phyloP scores from a whole-genome alignment of 2,329 filamentous ascomycete genomes.

The Microcyclosporella mali region DNA sequence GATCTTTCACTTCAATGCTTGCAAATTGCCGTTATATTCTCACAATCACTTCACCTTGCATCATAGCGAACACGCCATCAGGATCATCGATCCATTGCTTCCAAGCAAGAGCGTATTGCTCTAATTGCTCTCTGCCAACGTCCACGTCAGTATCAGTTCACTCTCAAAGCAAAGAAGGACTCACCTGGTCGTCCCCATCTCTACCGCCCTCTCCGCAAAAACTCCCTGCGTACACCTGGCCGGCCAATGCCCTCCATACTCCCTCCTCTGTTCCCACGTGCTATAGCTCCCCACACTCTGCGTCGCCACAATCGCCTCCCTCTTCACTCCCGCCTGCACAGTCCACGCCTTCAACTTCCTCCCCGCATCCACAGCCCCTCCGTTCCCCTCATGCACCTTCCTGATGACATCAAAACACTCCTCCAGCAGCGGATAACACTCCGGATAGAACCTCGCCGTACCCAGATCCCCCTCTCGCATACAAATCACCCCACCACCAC shows the following conservation, averaged over 20 bases:
- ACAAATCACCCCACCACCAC: slow-evolving; percentile 11
- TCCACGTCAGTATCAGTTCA: not conserved
- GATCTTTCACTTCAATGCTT: too few relatives aligned
- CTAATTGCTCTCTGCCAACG: slow-evolving; percentile 6
- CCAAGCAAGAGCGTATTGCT: slow-evolving; percentile 19
- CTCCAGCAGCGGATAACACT: slow-evolving; percentile 8
- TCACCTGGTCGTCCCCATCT: slow-evolving; percentile 11
- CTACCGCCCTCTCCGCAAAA: slow-evolving; percentile 17
- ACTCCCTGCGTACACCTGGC: slow-evolving; percentile 17
- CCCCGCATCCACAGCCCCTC: slow-evolving; percentile 14
- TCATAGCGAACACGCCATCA: slow-evolving; percentile 16
- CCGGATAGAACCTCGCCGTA: slow-evolving; percentile 13
- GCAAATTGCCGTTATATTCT: slow-evolving; percentile 2
- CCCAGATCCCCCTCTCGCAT: slow-evolving; percentile 19
- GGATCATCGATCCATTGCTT: slow-evolving; percentile 17
- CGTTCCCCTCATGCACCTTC: slow-evolving; percentile 11
- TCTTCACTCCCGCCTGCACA: slow-evolving; percentile 7
- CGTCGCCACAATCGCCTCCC: slow-evolving; percentile 4
- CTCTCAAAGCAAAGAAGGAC: not conserved
- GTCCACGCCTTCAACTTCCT: slow-evolving; percentile 11
- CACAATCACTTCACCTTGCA: slow-evolving; percentile 17
- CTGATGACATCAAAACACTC: slow-evolving; percentile 16
- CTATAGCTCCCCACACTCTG: slow-evolving; percentile 11
- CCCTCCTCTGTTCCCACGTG: slow-evolving; percentile 11
- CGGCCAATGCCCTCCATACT: slow-evolving; percentile 20